phyloP scores from a whole-genome alignment of 2,329 filamentous ascomycete genomes.

The Stenocarpella maydis region DNA sequence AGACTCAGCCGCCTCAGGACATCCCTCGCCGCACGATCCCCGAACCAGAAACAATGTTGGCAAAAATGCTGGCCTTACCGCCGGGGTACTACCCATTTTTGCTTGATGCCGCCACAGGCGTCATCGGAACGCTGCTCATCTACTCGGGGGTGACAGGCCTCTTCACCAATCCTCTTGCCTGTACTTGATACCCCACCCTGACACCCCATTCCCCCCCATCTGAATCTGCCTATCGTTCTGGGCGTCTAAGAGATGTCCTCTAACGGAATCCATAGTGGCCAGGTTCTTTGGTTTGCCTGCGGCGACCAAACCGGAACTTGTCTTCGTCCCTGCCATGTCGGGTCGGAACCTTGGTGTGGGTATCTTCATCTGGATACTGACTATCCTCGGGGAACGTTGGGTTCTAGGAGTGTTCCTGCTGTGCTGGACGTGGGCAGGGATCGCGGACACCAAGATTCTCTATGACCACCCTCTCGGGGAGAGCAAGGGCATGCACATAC shows the following conservation, averaged over 20 bases:
- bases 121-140: not conserved
- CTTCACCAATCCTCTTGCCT: not conserved
- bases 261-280: not conserved
- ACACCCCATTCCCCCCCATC: not conserved
- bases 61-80: too few relatives aligned
- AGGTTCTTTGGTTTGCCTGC: not conserved
- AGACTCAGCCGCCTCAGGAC: too few relatives aligned
- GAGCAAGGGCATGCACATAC: not conserved
- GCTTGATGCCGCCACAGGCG: not conserved
- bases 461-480: not conserved
- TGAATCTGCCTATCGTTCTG: not conserved
- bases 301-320: not conserved
- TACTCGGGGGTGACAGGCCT: not conserved
- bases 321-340: not conserved
- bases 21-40: too few relatives aligned
- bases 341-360: not conserved
- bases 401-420: not conserved
- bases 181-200: not conserved
- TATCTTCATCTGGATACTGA: conserved; percentile 5
- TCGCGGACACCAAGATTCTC: conserved; percentile 2
- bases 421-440: conserved; percentile 5
- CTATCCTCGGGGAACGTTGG: not conserved
- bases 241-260: not conserved
- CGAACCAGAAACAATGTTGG: too few relatives aligned
- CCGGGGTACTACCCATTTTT: not conserved